These are phyloP conservation scores for Selenicereus undatus DNA, from an alignment of 148 eudicot species.

Conservation along the genomic window DNA sequence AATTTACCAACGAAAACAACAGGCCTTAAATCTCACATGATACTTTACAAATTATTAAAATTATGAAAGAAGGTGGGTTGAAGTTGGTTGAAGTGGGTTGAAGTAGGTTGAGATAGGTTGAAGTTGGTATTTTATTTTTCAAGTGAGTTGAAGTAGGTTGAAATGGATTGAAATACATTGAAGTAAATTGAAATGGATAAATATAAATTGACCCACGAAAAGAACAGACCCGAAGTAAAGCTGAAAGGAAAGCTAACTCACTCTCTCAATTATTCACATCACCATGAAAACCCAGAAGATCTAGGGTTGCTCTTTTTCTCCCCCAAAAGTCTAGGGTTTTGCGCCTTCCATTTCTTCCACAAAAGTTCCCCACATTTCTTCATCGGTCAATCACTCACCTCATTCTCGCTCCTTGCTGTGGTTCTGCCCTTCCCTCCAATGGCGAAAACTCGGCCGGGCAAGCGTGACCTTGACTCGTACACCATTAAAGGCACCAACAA, in stretches of 20 bases:
- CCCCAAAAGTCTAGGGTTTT: constrained; percentile 31
- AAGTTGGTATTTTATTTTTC: too few species aligned
- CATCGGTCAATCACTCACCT: constrained; percentile 12
- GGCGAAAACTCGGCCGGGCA: constrained; percentile 66
- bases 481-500: constrained; percentile 72
- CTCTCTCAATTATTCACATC: neutral
- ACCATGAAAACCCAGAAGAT: constrained; percentile 19
- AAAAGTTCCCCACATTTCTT: constrained; percentile 22
- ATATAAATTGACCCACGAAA: too few species aligned
- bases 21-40: too few species aligned
- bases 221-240: too few species aligned
- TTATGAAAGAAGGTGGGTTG: too few species aligned
- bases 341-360: neutral
- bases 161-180: too few species aligned
- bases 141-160: too few species aligned
- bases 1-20: too few species aligned
- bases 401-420: neutral
- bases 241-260: neutral
- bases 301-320: constrained; percentile 30
- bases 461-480: constrained; percentile 60
- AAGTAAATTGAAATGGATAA: too few species aligned
- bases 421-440: constrained; percentile 23
- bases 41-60: too few species aligned
- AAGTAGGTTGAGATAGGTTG: too few species aligned
- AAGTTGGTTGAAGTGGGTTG: too few species aligned